phyloP scores from a whole-genome alignment of 2,329 filamentous ascomycete species.

The Pyrenophora seminiperda region DNA sequence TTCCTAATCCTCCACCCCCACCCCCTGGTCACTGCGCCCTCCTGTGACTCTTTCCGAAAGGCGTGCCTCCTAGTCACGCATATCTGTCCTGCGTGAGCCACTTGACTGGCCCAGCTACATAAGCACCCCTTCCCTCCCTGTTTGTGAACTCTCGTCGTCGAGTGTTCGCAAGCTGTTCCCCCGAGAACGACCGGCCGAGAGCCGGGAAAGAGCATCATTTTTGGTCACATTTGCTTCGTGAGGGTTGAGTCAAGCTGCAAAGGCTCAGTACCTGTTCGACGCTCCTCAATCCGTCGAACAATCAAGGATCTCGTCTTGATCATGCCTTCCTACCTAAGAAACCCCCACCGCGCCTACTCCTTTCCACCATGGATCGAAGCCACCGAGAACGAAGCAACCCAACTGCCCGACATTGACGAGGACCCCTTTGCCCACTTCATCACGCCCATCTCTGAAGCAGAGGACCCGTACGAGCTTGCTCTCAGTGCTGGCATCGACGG shows the following conservation, averaged over 20 bases:
- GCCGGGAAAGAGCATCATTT: conserved; percentile 32
- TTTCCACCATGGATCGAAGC: conserved; percentile 44
- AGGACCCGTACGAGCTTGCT: conserved; percentile 47
- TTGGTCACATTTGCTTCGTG: conserved; percentile 27
- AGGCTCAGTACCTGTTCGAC: conserved; percentile 30
- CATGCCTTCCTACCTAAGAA: conserved; percentile 45
- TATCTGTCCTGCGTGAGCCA: conserved; percentile 30
- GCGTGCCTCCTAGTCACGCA: conserved; percentile 39
- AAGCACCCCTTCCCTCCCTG: conserved; percentile 19
- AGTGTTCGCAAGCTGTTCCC: conserved; percentile 28
- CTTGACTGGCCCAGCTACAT: conserved; percentile 28
- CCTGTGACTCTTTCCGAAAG: conserved; percentile 31
- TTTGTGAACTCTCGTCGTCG: conserved; percentile 20
- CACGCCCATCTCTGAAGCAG: conserved; percentile 49
- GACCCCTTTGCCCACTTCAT: conserved; percentile 53
- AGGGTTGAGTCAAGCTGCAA: conserved; percentile 35
- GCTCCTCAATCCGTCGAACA: conserved; percentile 25
- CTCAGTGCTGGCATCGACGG: conserved; percentile 49
- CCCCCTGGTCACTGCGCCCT: conserved; percentile 35
- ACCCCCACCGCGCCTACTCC: conserved; percentile 39
- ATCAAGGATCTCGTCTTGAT: conserved; percentile 32
- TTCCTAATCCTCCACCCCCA: conserved; percentile 6
- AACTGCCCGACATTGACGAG: conserved; percentile 50
- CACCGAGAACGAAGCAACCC: conserved; percentile 25
- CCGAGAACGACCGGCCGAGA: conserved; percentile 37